Percentiles rank a stretch among this genome's conserved stretches.
phyloP scores from a whole-genome alignment of 2,329 filamentous ascomycete species.

The Ascocoryne sarcoides region DNA sequence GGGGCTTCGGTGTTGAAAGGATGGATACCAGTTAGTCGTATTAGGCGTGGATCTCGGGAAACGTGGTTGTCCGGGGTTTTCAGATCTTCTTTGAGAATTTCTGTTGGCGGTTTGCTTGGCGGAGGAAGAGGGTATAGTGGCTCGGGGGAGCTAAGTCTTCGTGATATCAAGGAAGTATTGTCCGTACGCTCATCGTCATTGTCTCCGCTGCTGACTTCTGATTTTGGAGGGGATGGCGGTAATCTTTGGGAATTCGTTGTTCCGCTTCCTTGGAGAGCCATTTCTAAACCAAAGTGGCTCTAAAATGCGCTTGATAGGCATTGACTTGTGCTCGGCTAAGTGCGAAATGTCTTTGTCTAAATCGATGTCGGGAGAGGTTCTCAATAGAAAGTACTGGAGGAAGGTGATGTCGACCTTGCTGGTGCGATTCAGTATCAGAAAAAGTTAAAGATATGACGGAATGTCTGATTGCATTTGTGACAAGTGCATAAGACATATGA shows the following conservation, averaged over 20 bases:
- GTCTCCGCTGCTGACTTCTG: conserved; percentile 17
- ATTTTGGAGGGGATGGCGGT: conserved; percentile 26
- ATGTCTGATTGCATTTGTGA: too few relatives aligned
- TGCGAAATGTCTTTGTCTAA: too few relatives aligned
- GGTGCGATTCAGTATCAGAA: too few relatives aligned
- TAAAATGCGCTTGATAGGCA: too few relatives aligned
- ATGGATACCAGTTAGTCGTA: conserved; percentile 79
- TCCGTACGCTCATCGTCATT: conserved; percentile 18
- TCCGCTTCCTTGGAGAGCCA: too few relatives aligned
- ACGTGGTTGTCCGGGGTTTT: conserved; percentile 81
- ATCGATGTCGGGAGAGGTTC: too few relatives aligned
- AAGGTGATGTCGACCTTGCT: too few relatives aligned
- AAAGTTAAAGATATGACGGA: too few relatives aligned
- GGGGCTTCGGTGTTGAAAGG: conserved; percentile 89
- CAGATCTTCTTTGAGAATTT: conserved; percentile 65
- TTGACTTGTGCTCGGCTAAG: too few relatives aligned
- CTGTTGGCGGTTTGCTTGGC: conserved; percentile 43
- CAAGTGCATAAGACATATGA: too few relatives aligned
- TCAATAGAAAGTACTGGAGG: too few relatives aligned
- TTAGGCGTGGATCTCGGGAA: conserved; percentile 68
- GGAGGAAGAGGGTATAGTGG: conserved; percentile 54
- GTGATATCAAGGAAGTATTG: conserved; percentile 3
- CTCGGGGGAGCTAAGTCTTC: not conserved
- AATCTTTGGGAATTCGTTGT: conserved; percentile 11
- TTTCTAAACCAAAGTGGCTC: too few relatives aligned